Conservation (phyloP, 2,329 filamentous ascomycete species). For the Torrubiella hemipterigena region DNA sequence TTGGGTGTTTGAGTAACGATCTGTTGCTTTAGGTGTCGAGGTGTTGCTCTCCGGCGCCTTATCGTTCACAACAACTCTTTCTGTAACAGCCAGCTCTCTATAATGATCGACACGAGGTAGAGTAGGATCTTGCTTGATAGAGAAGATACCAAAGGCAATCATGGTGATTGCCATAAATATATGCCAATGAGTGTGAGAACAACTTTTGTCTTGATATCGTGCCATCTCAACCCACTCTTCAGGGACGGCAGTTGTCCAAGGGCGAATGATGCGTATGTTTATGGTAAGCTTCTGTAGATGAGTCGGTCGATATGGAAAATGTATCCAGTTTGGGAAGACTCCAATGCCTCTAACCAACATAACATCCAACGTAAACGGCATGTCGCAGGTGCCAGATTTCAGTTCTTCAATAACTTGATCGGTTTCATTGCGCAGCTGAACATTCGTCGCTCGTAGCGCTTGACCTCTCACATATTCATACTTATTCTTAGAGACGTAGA, state of each 20-base stretch:
- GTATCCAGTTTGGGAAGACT: neutral
- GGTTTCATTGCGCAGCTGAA: too few species aligned
- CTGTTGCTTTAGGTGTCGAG: neutral
- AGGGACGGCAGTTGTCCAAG: neutral
- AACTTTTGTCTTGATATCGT: neutral
- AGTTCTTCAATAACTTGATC: too few species aligned
- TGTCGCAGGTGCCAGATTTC: too few species aligned
- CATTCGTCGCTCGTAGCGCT: too few species aligned
- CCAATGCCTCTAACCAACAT: too few species aligned
- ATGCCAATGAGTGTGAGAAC: neutral
- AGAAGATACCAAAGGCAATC: neutral
- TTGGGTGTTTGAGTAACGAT: neutral
- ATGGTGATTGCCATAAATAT: neutral
- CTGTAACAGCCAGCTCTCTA: neutral
- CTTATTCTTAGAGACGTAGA: too few species aligned
- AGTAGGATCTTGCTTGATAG: neutral
- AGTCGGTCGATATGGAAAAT: neutral
- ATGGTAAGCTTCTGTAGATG: neutral
- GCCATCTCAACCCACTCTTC: neutral
- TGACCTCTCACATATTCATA: too few species aligned
- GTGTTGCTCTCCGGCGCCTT: too few species aligned
- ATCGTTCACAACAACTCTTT: neutral
- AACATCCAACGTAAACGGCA: too few species aligned
- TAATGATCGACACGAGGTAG: neutral
- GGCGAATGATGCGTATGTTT: neutral